Base-by-base conservation (phyloP, 1,139 yeast genomes). In the Zygosaccharomyces pseudobailii region DNA sequence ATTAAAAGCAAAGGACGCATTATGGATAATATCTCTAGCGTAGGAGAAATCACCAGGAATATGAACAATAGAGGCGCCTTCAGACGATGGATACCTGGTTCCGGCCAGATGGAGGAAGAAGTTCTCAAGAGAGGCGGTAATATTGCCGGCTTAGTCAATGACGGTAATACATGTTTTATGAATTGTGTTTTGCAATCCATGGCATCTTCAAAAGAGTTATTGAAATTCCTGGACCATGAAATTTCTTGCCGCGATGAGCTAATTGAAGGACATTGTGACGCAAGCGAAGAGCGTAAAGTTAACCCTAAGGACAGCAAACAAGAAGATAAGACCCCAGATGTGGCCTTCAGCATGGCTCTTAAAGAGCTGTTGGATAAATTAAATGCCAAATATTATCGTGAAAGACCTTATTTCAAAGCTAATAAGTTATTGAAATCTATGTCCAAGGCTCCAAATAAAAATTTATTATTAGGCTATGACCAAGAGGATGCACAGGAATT, bases 401-500 rank as follows among this genome's bases (percentile, higher is more conserved):
- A 78, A 70, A 52, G 69, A 22, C 77, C 76, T 45, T 86, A 86
- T 47, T 87, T 84, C 58, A 80, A 81, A 53, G 85, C 96, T 0
- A 76, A 74, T 50, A 74, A 75, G 19, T 70, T 88, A 42, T 69
- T 87, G 51, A 79, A 78, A 59, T 78, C 81, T 19, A 82, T 88
- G 84, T 83, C 87, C 3, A 84, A 84, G 60, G 85, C 90, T 0
- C 90, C 95, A 5, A 82, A 80, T 57, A 84, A 82, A 57, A 82
- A 83, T 61, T 76, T 88, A 53, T 81, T 88, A 59, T 68, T 82
- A 41, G 92, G 96, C 1, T 87, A 87, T 61, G 88, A 86, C 59
- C 97, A 88, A 67, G 96, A 88, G 66, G 97, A 88, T 67, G 96
- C 96, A 0, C 96, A 89, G 67, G 97, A 88, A 64, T 88, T 88